Base-by-base conservation (phyloP, 345 rosid species). In the Pistacia vera region DNA sequence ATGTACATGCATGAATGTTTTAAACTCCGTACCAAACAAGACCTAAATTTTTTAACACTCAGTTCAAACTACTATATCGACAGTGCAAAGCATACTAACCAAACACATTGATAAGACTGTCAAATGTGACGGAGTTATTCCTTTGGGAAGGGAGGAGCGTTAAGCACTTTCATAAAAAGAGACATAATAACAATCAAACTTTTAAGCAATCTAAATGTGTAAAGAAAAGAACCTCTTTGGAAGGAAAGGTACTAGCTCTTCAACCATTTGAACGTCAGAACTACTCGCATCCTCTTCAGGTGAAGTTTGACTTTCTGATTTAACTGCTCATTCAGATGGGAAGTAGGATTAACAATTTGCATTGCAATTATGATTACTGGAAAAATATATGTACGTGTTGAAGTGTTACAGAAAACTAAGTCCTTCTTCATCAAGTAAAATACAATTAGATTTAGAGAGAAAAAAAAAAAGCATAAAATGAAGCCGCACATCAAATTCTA, bases 191-290 rank as follows among this genome's bases (percentile, higher is more conserved):
- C 16, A 28, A 73, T 13, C 13, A 25, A 20, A 11, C 33, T 11
- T 18, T 12, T 28, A 41, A 11, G 3, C 9, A n/a, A 66, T 30
- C 9, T 1, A 48, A 59, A 28, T 20, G 56, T 0, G 41, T 57
- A 54, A 11, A 67, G 16, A 11, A n/a, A 48, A 16, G 36, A 78
- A 93, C 97, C 94, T 88, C 73, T 79, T 79, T 3, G 88, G 73
- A 68, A 90, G 70, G 48, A 84, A 81, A 30, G 90, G 92, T 62
- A 86, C 44, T 35, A 81, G 68, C 79, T 83, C 84, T 78, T 87
- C 74, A 14, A 86, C 79, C 58, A 58, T 75, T 59, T 75, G 75
- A 68, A 80, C 56, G 49, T 55, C 73, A 0, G 84, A 56, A 73
- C 76, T 80, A 59, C 69, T 71, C 8, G 63, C 54, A 63, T 84